phyloP scores from a whole-genome alignment of 768 basidiomycete species.

The Lactarius psammicola region DNA sequence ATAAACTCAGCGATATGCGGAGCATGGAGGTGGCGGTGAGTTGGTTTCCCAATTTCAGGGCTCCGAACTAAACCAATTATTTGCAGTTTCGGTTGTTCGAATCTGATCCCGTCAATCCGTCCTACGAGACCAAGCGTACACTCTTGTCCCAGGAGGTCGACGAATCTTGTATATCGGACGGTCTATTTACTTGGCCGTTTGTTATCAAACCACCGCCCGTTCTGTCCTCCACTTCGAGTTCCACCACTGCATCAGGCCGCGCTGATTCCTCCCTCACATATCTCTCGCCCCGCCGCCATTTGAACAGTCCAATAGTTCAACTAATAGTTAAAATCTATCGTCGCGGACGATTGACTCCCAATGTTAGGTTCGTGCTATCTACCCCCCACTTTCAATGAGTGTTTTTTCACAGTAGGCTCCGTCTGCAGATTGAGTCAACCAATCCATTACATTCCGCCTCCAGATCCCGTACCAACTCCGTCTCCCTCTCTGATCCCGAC shows the following conservation, averaged over 20 bases:
- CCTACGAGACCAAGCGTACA: slow-evolving; percentile 1
- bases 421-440: background rate
- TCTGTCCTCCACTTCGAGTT: background rate
- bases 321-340: slow-evolving; percentile 16
- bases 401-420: background rate
- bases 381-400: background rate
- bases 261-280: background rate
- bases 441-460: slow-evolving; percentile 4
- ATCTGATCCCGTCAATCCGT: background rate
- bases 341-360: slow-evolving; percentile 7
- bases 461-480: background rate
- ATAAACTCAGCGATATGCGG: slow-evolving; percentile 5
- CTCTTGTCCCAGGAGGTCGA: slow-evolving; percentile 12
- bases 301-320: background rate
- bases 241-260: background rate
- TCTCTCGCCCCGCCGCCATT: background rate
- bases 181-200: slow-evolving; percentile 21
- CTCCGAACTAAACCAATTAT: background rate
- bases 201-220: background rate
- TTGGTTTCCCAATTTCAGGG: background rate
- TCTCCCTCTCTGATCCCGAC: background rate
- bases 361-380: slow-evolving; percentile 16
- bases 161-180: background rate
- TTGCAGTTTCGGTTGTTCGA: slow-evolving; percentile 13
- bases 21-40: slow-evolving; percentile 23